These are phyloP conservation scores for Colletotrichum orchidophilum DNA, from an alignment of 2,329 filamentous ascomycete genomes.

Conservation along the genomic window DNA sequence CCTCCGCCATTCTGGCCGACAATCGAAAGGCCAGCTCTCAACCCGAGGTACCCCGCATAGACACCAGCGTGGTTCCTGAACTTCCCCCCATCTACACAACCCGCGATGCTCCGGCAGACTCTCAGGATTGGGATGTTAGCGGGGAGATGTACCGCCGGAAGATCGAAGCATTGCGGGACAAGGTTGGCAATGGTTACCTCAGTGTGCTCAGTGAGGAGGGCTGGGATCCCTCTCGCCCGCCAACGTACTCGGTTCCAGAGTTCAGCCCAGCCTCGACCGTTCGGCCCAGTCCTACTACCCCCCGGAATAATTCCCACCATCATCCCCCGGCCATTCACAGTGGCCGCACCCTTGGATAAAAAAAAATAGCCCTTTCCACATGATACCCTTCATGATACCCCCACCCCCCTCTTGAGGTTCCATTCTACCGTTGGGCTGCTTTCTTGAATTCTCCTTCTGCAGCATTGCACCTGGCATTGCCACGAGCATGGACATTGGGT, in stretches of 20 bases:
- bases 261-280: conserved; percentile 49
- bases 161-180: conserved; percentile 84
- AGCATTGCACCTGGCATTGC: conserved; percentile 30
- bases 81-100: conserved; percentile 44
- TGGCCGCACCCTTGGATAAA: conserved; percentile 59
- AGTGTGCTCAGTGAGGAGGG: conserved; percentile 84
- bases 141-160: conserved; percentile 87
- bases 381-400: conserved; percentile 39
- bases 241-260: conserved; percentile 49
- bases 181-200: conserved; percentile 88
- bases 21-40: conserved; percentile 43
- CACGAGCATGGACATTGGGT: conserved; percentile 28
- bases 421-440: conserved; percentile 31
- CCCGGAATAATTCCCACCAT: conserved; percentile 44
- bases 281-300: conserved; percentile 46
- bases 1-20: conserved; percentile 44
- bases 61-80: conserved; percentile 47
- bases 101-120: conserved; percentile 42
- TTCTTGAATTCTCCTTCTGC: conserved; percentile 21
- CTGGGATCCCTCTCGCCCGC: conserved; percentile 59
- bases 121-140: conserved; percentile 70
- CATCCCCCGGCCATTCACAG: conserved; percentile 60
- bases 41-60: conserved; percentile 49
- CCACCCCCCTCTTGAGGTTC: conserved; percentile 31
- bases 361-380: conserved; percentile 26